phyloP scores from a whole-genome alignment of 2,329 filamentous ascomycete genomes.

The Pseudogymnoascus sp. region DNA sequence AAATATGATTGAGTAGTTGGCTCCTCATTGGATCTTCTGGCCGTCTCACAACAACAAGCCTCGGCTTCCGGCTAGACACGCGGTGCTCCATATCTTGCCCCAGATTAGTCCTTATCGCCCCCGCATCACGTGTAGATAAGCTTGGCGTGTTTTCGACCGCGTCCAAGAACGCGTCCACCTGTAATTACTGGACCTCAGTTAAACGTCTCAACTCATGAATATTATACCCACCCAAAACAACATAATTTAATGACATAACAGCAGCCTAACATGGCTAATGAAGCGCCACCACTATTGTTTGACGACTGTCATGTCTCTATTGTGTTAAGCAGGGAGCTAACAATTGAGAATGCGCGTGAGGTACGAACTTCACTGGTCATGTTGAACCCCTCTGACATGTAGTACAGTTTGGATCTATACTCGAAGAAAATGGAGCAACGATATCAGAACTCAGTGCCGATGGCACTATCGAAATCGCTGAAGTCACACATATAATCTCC shows the following conservation, averaged over 20 bases:
- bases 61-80: not conserved
- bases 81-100: not conserved
- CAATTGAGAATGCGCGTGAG: slow-evolving; percentile 4
- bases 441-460: slow-evolving; percentile 32
- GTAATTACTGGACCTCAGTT: slow-evolving; percentile 2
- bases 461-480: slow-evolving; percentile 30
- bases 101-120: not conserved
- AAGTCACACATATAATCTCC: slow-evolving; percentile 59
- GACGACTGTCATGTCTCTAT: slow-evolving; percentile 23
- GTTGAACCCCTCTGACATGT: not conserved
- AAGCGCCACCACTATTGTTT: slow-evolving; percentile 16
- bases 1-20: not conserved
- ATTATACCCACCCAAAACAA: slow-evolving; percentile 3
- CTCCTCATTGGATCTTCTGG: not conserved
- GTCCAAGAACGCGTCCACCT: slow-evolving; percentile 1
- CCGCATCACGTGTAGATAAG: not conserved
- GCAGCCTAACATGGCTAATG: not conserved
- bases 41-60: not conserved
- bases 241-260: not conserved
- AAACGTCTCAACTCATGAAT: not conserved
- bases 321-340: slow-evolving; percentile 20
- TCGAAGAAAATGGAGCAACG: slow-evolving; percentile 28
- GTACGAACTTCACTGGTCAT: not conserved
- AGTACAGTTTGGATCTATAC: slow-evolving; percentile 18
- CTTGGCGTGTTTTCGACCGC: slow-evolving; percentile 2